Percentiles rank a stretch among this genome's conserved stretches.
Evolutionary conservation across 2,329 filamentous ascomycete genomes (phyloP).

Genomic region (Alternaria tenuissima): DNA sequence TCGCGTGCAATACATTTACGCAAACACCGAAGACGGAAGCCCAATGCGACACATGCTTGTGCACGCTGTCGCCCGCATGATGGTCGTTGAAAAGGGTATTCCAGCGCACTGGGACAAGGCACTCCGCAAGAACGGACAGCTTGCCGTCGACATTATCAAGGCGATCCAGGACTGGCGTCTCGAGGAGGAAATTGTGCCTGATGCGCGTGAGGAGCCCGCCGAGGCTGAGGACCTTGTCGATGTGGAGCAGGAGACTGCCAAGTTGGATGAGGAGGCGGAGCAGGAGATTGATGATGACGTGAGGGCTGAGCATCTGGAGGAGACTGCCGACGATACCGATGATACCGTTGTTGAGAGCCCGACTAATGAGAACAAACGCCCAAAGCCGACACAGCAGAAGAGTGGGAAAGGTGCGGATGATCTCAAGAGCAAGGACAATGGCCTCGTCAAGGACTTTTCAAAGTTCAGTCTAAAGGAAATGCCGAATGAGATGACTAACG

Average conservation of each 20-base stretch:
- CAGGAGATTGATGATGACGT: slow-evolving; percentile 38
- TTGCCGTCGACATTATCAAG: slow-evolving; percentile 64
- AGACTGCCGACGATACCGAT: slow-evolving; percentile 26
- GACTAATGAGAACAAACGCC: slow-evolving; percentile 8
- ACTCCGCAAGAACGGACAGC: slow-evolving; percentile 62
- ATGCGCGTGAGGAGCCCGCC: slow-evolving; percentile 57
- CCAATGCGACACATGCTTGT: slow-evolving; percentile 61
- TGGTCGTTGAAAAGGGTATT: slow-evolving; percentile 60
- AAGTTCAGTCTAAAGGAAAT: slow-evolving; percentile 40
- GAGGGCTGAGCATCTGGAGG: slow-evolving; percentile 40
- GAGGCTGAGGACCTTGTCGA: slow-evolving; percentile 50
- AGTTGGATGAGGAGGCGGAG: slow-evolving; percentile 43
- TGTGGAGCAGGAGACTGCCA: slow-evolving; percentile 48
- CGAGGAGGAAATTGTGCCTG: slow-evolving; percentile 58
- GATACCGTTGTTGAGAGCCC: slow-evolving; percentile 39
- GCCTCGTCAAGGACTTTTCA: slow-evolving; percentile 32
- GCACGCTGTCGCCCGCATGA: slow-evolving; percentile 58
- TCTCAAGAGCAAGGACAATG: slow-evolving; percentile 27
- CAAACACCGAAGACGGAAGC: slow-evolving; percentile 57
- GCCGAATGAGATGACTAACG: slow-evolving; percentile 40
- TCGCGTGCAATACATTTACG: slow-evolving; percentile 62
- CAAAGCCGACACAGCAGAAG: slow-evolving; percentile 4
- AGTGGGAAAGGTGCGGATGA: slow-evolving; percentile 1
- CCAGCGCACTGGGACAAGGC: slow-evolving; percentile 64
- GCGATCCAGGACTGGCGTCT: slow-evolving; percentile 64